phyloP scores from a whole-genome alignment of 371 early-diverging fungal species.

The Rhizopus delemar region DNA sequence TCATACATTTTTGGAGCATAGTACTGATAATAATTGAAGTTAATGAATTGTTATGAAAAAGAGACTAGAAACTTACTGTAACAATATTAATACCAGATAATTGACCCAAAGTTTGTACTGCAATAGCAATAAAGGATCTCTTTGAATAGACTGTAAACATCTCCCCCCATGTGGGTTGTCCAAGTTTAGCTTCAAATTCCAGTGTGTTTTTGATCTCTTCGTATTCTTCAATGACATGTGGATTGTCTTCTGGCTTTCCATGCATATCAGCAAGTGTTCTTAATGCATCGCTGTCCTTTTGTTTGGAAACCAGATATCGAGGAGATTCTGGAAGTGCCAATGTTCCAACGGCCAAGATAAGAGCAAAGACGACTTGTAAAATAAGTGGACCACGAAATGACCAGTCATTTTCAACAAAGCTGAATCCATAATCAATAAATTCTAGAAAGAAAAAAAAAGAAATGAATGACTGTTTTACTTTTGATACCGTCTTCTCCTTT shows the following conservation, averaged over 20 bases:
- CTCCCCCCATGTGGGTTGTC: slow-evolving; percentile 69
- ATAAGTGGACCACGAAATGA: slow-evolving; percentile 50
- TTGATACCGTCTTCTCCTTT: neutral
- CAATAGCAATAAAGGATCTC: slow-evolving; percentile 65
- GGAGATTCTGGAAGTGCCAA: slow-evolving; percentile 57
- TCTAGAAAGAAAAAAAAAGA: slow-evolving; percentile 11
- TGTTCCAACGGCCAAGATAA: slow-evolving; percentile 45
- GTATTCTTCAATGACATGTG: slow-evolving; percentile 68
- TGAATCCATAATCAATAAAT: slow-evolving; percentile 47
- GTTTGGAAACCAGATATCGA: slow-evolving; percentile 49
- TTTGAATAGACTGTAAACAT: slow-evolving; percentile 56
- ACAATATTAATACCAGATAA: slow-evolving; percentile 74
- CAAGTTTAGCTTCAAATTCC: slow-evolving; percentile 65
- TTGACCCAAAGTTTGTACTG: slow-evolving; percentile 65
- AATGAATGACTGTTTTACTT: no score
- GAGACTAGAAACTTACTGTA: slow-evolving; percentile 34
- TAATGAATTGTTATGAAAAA: neutral
- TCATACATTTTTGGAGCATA: slow-evolving; percentile 72
- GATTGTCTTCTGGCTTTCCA: slow-evolving; percentile 47
- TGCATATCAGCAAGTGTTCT: slow-evolving; percentile 73
- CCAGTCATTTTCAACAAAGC: slow-evolving; percentile 28
- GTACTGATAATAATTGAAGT: slow-evolving; percentile 34
- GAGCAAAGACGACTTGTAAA: slow-evolving; percentile 48
- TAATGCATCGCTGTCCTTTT: slow-evolving; percentile 55
- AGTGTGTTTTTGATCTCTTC: slow-evolving; percentile 71